A percentile compares a stretch with the other conserved stretches of the same genome.
Conservation (phyloP, 768 basidiomycete species). For the Phlegmacium glaucopus region DNA sequence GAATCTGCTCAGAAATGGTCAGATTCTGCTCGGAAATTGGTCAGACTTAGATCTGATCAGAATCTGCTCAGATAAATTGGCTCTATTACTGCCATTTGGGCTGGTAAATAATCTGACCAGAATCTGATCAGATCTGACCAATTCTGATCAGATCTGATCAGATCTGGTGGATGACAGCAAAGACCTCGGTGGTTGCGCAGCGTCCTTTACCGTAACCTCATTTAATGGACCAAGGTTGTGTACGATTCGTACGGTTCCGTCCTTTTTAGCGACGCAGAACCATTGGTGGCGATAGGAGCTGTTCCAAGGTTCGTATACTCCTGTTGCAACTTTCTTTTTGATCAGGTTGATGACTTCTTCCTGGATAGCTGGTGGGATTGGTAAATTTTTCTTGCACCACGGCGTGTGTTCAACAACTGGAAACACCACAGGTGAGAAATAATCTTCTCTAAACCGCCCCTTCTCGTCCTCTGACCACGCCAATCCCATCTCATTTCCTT, state of each 20-base stretch:
- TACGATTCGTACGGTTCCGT: conserved; percentile 18
- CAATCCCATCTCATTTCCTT: conserved; percentile 27
- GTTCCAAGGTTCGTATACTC: conserved; percentile 37
- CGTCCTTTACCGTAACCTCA: conserved; percentile 22
- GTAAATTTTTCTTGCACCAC: conserved; percentile 25
- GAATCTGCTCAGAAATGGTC: no score
- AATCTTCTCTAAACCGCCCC: conserved; percentile 30
- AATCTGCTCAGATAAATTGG: no score
- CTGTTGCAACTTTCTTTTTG: conserved; percentile 31
- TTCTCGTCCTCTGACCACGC: conserved; percentile 36
- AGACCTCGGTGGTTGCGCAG: conserved; percentile 22
- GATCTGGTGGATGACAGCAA: no score
- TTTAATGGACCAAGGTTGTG: conserved; percentile 27
- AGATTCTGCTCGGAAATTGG: no score
- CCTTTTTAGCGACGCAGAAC: conserved; percentile 31
- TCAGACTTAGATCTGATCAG: no score
- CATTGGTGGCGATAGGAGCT: conserved; percentile 34
- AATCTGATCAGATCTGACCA: no score
- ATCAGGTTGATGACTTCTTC: conserved; percentile 30
- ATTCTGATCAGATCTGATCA: no score
- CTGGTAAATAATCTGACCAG: no score
- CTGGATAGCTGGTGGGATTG: conserved; percentile 27
- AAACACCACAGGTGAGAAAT: conserved; percentile 29
- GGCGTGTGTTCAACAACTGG: conserved; percentile 31
- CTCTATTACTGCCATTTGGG: no score